phyloP scores from a whole-genome alignment of 2,329 filamentous ascomycete species.

The Beauveria sp. region DNA sequence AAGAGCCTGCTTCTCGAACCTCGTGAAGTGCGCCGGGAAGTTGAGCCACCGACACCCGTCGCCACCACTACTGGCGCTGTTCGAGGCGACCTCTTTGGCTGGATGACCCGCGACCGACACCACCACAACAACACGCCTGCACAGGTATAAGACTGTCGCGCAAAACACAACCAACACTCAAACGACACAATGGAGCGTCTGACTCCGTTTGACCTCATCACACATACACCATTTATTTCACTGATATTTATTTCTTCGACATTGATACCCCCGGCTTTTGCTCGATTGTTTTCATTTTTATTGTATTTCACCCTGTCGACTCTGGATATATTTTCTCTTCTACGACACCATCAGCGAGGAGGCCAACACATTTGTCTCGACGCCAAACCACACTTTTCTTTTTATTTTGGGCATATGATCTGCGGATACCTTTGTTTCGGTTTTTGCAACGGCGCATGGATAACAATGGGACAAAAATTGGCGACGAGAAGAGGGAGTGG shows the following conservation, averaged over 20 bases:
- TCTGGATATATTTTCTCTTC: slow-evolving; percentile 11
- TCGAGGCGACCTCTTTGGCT: slow-evolving; percentile 39
- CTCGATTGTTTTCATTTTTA: slow-evolving; percentile 8
- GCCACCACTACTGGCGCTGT: slow-evolving; percentile 22
- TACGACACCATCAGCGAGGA: slow-evolving; percentile 3
- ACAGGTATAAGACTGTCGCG: slow-evolving; percentile 12
- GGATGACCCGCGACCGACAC: slow-evolving; percentile 42
- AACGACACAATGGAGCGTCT: slow-evolving; percentile 1
- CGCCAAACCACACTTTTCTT: background rate
- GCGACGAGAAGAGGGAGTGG: background rate
- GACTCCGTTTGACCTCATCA: background rate
- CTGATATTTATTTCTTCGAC: slow-evolving; percentile 13
- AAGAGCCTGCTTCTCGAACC: slow-evolving; percentile 82
- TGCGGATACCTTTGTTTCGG: background rate
- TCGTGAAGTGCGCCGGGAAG: slow-evolving; percentile 40
- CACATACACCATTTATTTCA: slow-evolving; percentile 17
- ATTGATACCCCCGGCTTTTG: slow-evolving; percentile 14
- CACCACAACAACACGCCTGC: slow-evolving; percentile 21
- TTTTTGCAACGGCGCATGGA: slow-evolving; percentile 5
- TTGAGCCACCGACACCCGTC: slow-evolving; percentile 25
- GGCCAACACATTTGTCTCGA: background rate
- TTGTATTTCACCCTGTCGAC: slow-evolving; percentile 6
- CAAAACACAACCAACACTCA: background rate
- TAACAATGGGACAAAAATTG: background rate
- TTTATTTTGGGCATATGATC: slow-evolving; percentile 5